phyloP scores from a whole-genome alignment of 2,329 filamentous ascomycete genomes.

The Ceratocystis destructans region DNA sequence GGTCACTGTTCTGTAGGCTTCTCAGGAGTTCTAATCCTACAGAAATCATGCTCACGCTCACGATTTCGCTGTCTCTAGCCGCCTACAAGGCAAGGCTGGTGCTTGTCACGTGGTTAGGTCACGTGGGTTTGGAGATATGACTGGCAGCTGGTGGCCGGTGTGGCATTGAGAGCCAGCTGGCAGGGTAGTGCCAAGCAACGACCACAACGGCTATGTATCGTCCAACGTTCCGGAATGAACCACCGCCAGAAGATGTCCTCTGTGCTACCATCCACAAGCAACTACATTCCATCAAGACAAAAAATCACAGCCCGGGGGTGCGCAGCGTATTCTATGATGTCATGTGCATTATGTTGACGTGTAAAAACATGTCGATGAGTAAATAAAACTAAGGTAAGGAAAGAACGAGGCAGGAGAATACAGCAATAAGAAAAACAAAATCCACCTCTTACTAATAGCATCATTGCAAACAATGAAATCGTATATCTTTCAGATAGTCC shows the following conservation, averaged over 20 bases:
- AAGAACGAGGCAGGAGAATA: slow-evolving; percentile 7
- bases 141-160: neutral
- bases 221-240: no score
- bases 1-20: slow-evolving; percentile 9
- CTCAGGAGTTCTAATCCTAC: slow-evolving; percentile 7
- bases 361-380: slow-evolving; percentile 17
- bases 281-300: neutral
- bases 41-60: neutral
- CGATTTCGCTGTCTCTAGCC: neutral
- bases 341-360: slow-evolving; percentile 18
- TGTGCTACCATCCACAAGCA: neutral
- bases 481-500: slow-evolving; percentile 17
- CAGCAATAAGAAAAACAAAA: slow-evolving; percentile 5
- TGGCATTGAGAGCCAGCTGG: neutral
- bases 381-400: slow-evolving; percentile 1
- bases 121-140: neutral
- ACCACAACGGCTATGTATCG: neutral
- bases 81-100: neutral
- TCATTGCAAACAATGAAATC: slow-evolving; percentile 19
- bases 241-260: neutral
- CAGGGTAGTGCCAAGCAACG: neutral
- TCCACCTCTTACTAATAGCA: slow-evolving; percentile 11
- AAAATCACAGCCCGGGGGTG: neutral
- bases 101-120: neutral
- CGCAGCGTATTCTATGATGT: slow-evolving; percentile 10